Conservation (phyloP, 2,329 filamentous ascomycete species). For the Zymoseptoria ardabiliae region DNA sequence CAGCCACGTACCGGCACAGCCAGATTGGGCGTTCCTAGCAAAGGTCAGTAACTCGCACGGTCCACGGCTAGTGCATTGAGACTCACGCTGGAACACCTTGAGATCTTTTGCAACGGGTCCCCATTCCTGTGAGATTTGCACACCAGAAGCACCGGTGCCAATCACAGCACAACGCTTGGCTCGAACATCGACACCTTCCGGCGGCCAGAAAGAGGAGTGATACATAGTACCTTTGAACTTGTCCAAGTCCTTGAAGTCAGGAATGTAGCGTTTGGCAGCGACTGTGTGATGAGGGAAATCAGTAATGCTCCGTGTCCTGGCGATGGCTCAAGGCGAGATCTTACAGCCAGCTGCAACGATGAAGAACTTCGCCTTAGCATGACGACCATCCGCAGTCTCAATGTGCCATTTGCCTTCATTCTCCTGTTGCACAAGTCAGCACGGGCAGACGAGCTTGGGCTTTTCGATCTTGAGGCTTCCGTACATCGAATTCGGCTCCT, state of each 20-base stretch:
- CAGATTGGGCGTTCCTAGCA: conserved; percentile 5
- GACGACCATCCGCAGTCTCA: conserved; percentile 46
- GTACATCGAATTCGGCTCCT: conserved; percentile 48
- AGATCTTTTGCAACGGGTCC: conserved; percentile 12
- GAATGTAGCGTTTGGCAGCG: conserved; percentile 33
- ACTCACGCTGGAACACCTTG: conserved; percentile 15
- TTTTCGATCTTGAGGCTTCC: conserved; percentile 39
- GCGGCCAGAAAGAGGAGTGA: conserved; percentile 38
- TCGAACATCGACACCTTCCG: conserved; percentile 17
- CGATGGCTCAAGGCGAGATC: conserved; percentile 32
- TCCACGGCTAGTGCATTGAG: background rate
- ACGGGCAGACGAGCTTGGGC: conserved; percentile 46
- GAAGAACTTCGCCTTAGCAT: conserved; percentile 45
- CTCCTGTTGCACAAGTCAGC: conserved; percentile 36
- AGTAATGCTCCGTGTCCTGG: conserved; percentile 22
- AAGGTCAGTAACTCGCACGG: background rate
- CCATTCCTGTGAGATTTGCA: conserved; percentile 30
- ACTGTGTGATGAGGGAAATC: conserved; percentile 32
- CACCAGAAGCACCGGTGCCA: conserved; percentile 37
- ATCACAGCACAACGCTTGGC: conserved; percentile 36
- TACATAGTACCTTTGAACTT: conserved; percentile 33
- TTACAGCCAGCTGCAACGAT: conserved; percentile 45
- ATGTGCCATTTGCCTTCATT: conserved; percentile 44
- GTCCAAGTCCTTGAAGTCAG: conserved; percentile 31
- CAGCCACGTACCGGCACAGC: conserved; percentile 40